Base-by-base conservation (phyloP, 768 basidiomycete species). In the Tulasnella calospora region DNA sequence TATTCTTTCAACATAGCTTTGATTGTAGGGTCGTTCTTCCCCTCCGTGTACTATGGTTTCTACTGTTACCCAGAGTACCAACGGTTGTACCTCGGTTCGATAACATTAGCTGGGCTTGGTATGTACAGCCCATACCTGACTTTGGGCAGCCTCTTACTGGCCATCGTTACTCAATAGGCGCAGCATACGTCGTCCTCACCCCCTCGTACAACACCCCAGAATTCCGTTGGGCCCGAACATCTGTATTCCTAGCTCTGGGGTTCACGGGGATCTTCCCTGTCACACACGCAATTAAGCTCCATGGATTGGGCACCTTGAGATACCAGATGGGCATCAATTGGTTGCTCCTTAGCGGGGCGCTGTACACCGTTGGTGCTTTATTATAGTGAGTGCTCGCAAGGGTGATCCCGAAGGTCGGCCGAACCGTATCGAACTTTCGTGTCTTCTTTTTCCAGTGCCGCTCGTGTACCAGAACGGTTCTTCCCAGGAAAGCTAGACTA, bases 321-420 rank as follows among this genome's bases (percentile, higher is more conserved):
- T 83, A 85, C 76, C 89, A 90, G 76, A 90, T 93, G 87, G 93
- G 94, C 73, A 88, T 93, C 80, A 86, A 86, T 17, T 94, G 92
- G 90, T 84, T 95, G 35, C 80, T 92, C 23, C 82, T 87, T 13
- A 92, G 92, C 46, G 94, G 89, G n/a, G 87, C 85, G 9, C 85
- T 93, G 79, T 96, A 96, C 83, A 91, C 96, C 82, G 82, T 82
- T 35, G 95, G 95, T 51, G 95, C 95, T 35, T 83, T 93, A 79
- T 85, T 94, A 51, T 96, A 94, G 93, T 94, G 87, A 84, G 94
- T 82, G 74, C 80, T n/a, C n/a, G n/a, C n/a, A n/a, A n/a, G n/a
- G n/a, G n/a, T n/a, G n/a, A n/a, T n/a, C n/a, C n/a, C n/a, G n/a
- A n/a, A n/a, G n/a, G n/a, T n/a, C 44, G 17, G 12, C 33, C 15